Base-by-base conservation (phyloP, 306 rosid genomes). In the Clitoria ternatea region DNA sequence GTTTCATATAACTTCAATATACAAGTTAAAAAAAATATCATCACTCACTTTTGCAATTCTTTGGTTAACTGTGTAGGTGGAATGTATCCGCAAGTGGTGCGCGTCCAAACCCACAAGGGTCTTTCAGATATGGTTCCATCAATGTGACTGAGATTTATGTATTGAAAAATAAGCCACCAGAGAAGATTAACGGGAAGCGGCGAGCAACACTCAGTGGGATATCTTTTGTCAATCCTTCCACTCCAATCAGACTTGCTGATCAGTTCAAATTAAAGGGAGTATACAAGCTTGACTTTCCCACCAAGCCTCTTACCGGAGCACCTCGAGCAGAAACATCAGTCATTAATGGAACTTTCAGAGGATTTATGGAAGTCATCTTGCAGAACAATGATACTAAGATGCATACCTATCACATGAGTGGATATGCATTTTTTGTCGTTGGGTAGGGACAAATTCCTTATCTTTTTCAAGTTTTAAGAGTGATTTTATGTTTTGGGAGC, bases 81-180 rank as follows among this genome's bases (percentile, higher is more conserved):
- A 93, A 93, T 59, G 98, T 93, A 69, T 85, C 98, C 13, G 98
- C 98, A 7, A 93, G 98, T 64, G 98, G 98, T 65, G 97, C 98
- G 57, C 96, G 98, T 68, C 98, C 98, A 39, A 93, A 93, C 66
- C 98, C 98, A 6, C 98, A 93, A 76, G 98, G 98, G 15, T 90
- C 98, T 36, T 93, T 93, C 77, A 84, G 85, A 88, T 93, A 93
- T 37, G 98, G 98, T 20, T 90, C 98, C 30, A 93, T 93, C 75
- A 93, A 88, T 36, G 98, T 93, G 72, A 93, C 98, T 64, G 96
- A 93, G 10, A 61, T 93, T 61, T 90, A 93, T 59, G 90, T 93
- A 61, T 61, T 93, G 61, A 87, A 66, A 79, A 93, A 93, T 73
- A 85, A 82, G 75, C 94, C 96, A 39, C 88, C 66, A 1, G 92